Base-by-base conservation (phyloP, 257 asterid species). In the Nicotiana tabacum region DNA sequence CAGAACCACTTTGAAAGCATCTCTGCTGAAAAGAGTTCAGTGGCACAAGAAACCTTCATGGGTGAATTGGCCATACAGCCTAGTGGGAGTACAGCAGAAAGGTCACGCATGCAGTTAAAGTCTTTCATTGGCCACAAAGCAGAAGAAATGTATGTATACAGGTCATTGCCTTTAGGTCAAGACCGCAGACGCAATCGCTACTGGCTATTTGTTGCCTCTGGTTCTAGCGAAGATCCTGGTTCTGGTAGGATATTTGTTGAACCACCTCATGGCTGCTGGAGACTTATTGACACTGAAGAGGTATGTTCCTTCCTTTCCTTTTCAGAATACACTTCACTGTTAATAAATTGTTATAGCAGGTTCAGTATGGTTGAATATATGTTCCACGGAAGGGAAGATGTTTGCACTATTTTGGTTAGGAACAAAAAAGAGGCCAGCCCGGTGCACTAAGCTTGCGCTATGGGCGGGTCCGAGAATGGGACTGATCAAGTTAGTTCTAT, bases 111-210 rank as follows among this genome's bases (percentile, higher is more conserved):
- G 92, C 98, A 92, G 92, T 85, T 96, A 64, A 96, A 96, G 89
- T 91, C 99, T 43, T 96, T 90, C 83, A 90, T 94, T 79, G 94
- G 98, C 84, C 99, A 96, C 83, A 90, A 84, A 86, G 96, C 98
- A 32, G 98, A 96, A 87, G 98, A 96, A 85, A 91, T 90, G 88
- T 93, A 91, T 84, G 94, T 86, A 53, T 96, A 93, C 89, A 90
- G 98, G 90, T 96, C 99, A 29, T 89, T 96, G 85, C 99, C 99
- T 83, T 89, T 96, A 83, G 99, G 98, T 83, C 98, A 89, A 88
- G 99, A 96, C 90, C 88, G 99, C 82, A 89, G 99, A 87, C 93
- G 97, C 84, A 96, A 94, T 83, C 98, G 98, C 29, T 96, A 96
- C 87, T 96, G 99, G 99, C 93, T 90, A 46, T 92, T 91, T 87